A percentile compares a stretch with the other conserved stretches of the same genome.
Evolutionary conservation across 1,284 basidiomycete species (phyloP).

Genomic region (Gomphus sp.): DNA sequence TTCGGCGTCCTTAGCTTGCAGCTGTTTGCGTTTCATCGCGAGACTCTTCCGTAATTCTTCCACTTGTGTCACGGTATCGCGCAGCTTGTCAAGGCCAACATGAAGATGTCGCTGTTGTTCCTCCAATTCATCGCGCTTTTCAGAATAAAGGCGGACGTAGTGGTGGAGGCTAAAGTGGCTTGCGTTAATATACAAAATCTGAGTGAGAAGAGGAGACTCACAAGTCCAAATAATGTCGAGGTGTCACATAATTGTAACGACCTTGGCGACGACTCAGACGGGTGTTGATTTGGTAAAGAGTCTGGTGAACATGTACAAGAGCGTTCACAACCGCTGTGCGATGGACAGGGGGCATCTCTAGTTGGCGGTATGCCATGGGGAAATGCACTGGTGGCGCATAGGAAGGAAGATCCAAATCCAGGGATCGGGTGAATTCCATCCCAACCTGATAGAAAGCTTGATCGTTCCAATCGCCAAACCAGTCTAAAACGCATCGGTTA

Average conservation of each 20-base stretch:
- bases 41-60: constrained; percentile 94
- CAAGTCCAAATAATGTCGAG: constrained; percentile 98
- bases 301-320: constrained; percentile 88
- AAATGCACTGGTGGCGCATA: constrained; percentile 75
- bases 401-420: constrained; percentile 81
- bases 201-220: constrained; percentile 40
- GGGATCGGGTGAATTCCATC: constrained; percentile 85
- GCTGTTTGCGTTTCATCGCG: constrained; percentile 87
- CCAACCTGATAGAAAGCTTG: constrained; percentile 97
- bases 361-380: constrained; percentile 80
- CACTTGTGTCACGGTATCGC: constrained; percentile 92
- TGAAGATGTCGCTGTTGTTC: constrained; percentile 99
- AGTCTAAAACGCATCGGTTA: constrained; percentile 96
- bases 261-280: constrained; percentile 88
- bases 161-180: constrained; percentile 74
- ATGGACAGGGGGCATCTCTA: constrained; percentile 75
- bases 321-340: constrained; percentile 89
- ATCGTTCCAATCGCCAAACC: constrained; percentile 98
- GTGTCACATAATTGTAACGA: constrained; percentile 94
- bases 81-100: constrained; percentile 95
- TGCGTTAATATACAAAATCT: constrained; percentile 6
- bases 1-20: constrained; percentile 89
- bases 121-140: constrained; percentile 97
- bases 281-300: constrained; percentile 83
- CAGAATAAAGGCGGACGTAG: constrained; percentile 92